Percentiles rank a stretch among this genome's conserved stretches.
phyloP scores from a whole-genome alignment of 805 yeast genomes.

The Blastobotrys americana region DNA sequence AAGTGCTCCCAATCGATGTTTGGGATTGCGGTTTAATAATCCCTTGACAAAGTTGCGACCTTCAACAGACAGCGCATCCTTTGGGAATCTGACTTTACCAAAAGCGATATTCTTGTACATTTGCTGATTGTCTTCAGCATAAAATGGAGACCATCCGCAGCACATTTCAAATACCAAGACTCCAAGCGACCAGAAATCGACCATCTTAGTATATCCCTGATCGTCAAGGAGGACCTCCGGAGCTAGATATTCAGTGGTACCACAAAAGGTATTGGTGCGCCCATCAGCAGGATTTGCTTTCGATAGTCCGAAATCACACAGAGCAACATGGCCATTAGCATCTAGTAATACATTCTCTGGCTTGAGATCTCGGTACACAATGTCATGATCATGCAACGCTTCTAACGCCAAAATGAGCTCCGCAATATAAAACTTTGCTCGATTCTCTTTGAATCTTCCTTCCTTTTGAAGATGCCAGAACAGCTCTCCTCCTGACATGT shows the following conservation, averaged over 20 bases:
- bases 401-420: constrained; percentile 90
- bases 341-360: constrained; percentile 94
- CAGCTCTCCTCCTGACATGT: constrained; percentile 96
- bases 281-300: constrained; percentile 85
- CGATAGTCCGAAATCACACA: constrained; percentile 95
- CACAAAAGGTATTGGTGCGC: constrained; percentile 95
- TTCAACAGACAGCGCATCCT: constrained; percentile 86
- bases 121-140: constrained; percentile 95
- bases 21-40: constrained; percentile 87
- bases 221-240: constrained; percentile 95
- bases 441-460: constrained; percentile 84
- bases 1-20: constrained; percentile 84
- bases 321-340: constrained; percentile 94
- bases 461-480: constrained; percentile 97
- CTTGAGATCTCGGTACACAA: constrained; percentile 92
- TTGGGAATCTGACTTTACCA: constrained; percentile 95
- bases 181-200: constrained; percentile 97
- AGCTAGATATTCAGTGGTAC: constrained; percentile 96
- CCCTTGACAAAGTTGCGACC: constrained; percentile 97
- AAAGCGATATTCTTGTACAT: constrained; percentile 99
- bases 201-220: constrained; percentile 96
- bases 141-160: constrained; percentile 99
- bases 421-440: constrained; percentile 96
- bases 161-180: constrained; percentile 98
- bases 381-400: constrained; percentile 90